Base-by-base conservation (phyloP, 371 early-diverging fungal species). In the Zychaea mexicana region DNA sequence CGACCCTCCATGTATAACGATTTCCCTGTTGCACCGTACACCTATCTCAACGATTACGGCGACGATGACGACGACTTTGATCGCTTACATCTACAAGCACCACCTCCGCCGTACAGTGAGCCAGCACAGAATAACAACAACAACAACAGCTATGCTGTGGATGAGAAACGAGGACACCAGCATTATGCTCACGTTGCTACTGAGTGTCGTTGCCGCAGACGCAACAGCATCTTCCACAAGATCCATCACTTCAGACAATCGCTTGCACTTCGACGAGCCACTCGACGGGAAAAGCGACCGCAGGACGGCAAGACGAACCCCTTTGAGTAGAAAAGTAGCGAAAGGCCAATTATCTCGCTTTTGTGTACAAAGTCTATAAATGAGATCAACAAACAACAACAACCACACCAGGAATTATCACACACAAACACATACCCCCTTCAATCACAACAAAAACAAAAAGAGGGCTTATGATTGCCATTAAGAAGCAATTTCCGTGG, bases 241-340 rank as follows among this genome's bases (percentile, higher is more conserved):
- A 22, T 53, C 17, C 53, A 53, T 12, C 31, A 61, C 24, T 39
- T 61, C 21, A 52, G n/a, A 39, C 52, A 52, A 24, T 61, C 39
- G 21, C n/a, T 52, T 19, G 42, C 38, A 3, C 13, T 28, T 19
- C 39, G 59, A 22, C 59, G 59, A 17, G 45, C 59, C 19, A 58
- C 27, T 42, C 39, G 59, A 45, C 55, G 56, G 19, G 57, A 63
- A 31, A 63, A 63, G 24, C 42, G 54, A 17, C 63, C 63, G 1
- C 63, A 63, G 36, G 63, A 63, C 46, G 63, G 63, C 27, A 63
- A 63, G 32, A 63, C 63, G 3, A 63, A 63, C 15, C 63, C 63
- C n/a, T 39, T 63, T 30, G 63, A 63, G 24, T 63, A 42, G 13
- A 5, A 7, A 42, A 15, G 0, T 10, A 36, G 15, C 36, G 15